Evolutionary conservation across 257 asterid species (phyloP).

Genomic region (Penstemon eatonii): DNA sequence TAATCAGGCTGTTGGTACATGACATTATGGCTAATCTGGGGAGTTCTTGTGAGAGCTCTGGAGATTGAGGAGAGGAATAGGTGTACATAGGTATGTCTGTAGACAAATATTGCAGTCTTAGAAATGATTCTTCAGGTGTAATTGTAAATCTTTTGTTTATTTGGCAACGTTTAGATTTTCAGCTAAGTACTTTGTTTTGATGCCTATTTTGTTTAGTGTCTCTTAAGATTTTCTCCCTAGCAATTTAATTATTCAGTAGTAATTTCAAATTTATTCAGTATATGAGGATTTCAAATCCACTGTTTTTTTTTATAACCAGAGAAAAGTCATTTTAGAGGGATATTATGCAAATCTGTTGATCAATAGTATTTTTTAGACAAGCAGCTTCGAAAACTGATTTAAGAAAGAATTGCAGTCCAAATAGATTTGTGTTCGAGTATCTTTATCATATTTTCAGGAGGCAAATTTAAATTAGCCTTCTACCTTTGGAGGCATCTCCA

Average conservation of each 20-base stretch:
- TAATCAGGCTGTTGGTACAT: constrained; percentile 65
- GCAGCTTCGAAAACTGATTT: too few species aligned
- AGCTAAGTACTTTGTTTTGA: constrained; percentile 25
- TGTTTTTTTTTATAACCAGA: too few species aligned
- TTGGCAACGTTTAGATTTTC: constrained; percentile 25
- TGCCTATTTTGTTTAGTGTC: not conserved
- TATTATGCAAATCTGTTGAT: too few species aligned
- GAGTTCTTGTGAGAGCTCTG: constrained; percentile 88
- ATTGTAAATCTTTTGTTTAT: constrained; percentile 41
- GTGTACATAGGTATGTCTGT: constrained; percentile 40
- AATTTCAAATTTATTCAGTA: too few species aligned
- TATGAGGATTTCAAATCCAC: too few species aligned
- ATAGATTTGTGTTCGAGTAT: too few species aligned
- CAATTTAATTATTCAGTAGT: not conserved
- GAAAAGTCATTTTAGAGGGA: too few species aligned
- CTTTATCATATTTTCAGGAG: too few species aligned
- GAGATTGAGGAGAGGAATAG: constrained; percentile 46
- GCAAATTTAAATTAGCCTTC: too few species aligned
- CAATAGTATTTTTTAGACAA: too few species aligned
- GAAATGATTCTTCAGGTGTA: constrained; percentile 35
- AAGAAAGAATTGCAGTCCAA: too few species aligned
- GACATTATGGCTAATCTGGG: constrained; percentile 70
- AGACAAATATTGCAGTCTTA: constrained; percentile 47
- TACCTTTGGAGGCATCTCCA: too few species aligned
- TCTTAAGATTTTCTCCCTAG: not conserved